Evolutionary conservation across 2,329 filamentous ascomycete genomes (phyloP), one percentile per base, ranked within the genome.

Genomic region (Arachnopeziza araneosa): DNA sequence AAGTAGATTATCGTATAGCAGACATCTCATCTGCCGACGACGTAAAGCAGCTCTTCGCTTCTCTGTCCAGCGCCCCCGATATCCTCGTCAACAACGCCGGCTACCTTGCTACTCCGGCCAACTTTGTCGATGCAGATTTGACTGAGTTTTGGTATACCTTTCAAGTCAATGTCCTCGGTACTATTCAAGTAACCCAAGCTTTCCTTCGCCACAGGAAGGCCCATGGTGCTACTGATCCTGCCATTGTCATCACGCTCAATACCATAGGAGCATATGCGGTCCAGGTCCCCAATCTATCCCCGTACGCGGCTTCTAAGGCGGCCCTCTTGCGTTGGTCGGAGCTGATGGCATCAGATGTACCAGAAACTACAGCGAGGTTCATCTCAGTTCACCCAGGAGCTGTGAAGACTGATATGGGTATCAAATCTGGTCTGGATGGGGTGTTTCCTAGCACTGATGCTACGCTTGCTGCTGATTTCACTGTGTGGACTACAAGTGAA

Each of bases 401-500:
- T 3, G 55, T 56, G 5, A 30, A 22, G 24, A 56, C 55, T n/a
- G 55, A 57, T 50, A 57, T 60, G 24, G 23, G 50, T 48, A 17
- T 50, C 48, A 60, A 57, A 48, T 50, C 50, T 52, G 55, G 59
- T n/a, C n/a, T 54, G 26, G 48, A 17, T 21, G 24, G n/a, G 14
- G 7, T 36, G 17, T 24, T 54, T 23, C n/a, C 26, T 56, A 14
- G 36, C 36, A 44, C 36, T 6, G 36, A 44, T 14, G 17, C 64
- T 73, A 44, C 57, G 12, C 56, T 62, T 3, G 9, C 52, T 2
- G 52, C 4, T 30, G 22, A 30, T 21, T 54, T 54, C n/a, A 14
- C 9, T 17, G 52, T 54, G 23, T 79, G 76, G 76, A 62, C 75
- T 5, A 69, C 73, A 1, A 72, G 69, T n/a, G 62, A 70, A 1